Base-by-base conservation (phyloP, 345 rosid species). In the Citrus australasica region DNA sequence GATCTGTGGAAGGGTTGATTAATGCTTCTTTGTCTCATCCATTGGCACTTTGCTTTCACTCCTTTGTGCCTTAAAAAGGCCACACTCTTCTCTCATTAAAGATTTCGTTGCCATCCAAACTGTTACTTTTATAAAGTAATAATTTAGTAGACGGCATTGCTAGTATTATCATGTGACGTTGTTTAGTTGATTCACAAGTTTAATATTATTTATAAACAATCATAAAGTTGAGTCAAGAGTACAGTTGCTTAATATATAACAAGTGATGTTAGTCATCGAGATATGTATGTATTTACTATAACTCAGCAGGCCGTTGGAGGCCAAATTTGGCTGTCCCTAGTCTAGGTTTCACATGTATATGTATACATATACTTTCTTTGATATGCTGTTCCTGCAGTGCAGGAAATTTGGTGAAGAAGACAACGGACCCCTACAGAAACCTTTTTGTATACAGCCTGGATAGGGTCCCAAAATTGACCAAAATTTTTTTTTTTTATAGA, bases 401-500 rank as follows among this genome's bases (percentile, higher is more conserved):
- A 79, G 85, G 88, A 85, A 83, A 80, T 78, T 71, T 72, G 81
- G 77, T 28, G 83, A 46, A 46, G 51, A 67, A 59, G 82, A 33
- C 25, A 51, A 1, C 1, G 60, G 78, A 79, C 72, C 51, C 71
- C 66, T 37, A 17, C 37, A 3, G 28, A 3, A 2, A 33, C 22
- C 74, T 33, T 71, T 79, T 79, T 67, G 85, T 72, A 17, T 28
- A 83, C 89, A 88, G 91, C 74, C 91, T 86, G 90, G 84, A 73
- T 24, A 7, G 80, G 84, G 76, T 4, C 73, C 89, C 81, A 70
- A 74, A 37, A 66, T 80, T 86, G 82, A 82, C 85, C 80, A 25
- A 24, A 27, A 1, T 0, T 2, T 22, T 21, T 55, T 25, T 28
- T 55, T 21, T 55, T 25, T 38, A 1, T 14, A 37, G 38, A n/a